These are phyloP conservation scores for Chlorella variabilis DNA, from an alignment of 163 green algal species.

Conservation along the genomic window DNA sequence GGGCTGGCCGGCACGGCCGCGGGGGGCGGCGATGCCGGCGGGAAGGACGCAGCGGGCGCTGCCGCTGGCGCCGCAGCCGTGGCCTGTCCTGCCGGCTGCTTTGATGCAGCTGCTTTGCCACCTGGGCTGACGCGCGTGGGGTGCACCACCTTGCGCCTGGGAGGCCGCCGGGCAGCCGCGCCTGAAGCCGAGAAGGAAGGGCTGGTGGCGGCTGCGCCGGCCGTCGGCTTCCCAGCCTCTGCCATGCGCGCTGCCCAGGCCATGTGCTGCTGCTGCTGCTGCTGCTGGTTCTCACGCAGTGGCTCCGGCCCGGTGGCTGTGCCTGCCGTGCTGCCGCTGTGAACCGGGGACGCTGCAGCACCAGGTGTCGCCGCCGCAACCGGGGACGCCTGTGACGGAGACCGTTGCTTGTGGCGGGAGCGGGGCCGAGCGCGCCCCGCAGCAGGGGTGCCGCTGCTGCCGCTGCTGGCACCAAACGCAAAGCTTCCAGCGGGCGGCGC, in stretches of 20 bases:
- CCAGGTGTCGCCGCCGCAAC: neutral
- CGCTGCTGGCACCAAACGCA: constrained; percentile 16
- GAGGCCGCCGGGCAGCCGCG: neutral
- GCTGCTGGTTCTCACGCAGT: constrained; percentile 21
- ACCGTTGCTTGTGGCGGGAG: neutral
- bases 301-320: neutral
- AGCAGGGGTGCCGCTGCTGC: neutral
- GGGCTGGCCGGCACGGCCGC: neutral
- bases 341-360: neutral
- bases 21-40: neutral
- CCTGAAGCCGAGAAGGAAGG: neutral
- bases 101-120: neutral
- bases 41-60: neutral
- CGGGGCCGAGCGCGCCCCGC: neutral
- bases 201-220: neutral
- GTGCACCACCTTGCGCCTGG: neutral
- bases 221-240: neutral
- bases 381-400: neutral
- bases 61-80: neutral
- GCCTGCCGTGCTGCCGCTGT: neutral
- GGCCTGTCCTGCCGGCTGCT: neutral
- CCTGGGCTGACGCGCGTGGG: neutral
- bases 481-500: neutral
- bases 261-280: constrained; percentile 15
- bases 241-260: neutral